phyloP scores from a whole-genome alignment of 164 flowering plant species.

The Liriodendron chinense region DNA sequence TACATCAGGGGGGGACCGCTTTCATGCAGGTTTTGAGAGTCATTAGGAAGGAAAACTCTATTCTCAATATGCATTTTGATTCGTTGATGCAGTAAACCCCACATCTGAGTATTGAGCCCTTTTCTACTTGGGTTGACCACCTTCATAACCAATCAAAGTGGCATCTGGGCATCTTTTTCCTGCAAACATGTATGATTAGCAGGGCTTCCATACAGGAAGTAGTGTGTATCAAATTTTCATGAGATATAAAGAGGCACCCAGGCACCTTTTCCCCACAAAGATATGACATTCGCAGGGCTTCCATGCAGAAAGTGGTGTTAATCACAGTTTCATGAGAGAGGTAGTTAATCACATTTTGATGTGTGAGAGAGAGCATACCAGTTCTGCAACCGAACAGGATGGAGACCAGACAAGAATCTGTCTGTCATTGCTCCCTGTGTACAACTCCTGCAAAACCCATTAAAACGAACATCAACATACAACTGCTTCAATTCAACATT shows the following conservation, averaged over 20 bases:
- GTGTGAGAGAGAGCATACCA: constrained; percentile 37
- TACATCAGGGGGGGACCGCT: too few relatives aligned
- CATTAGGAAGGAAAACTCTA: too few relatives aligned
- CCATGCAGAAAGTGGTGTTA: background rate
- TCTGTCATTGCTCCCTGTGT: constrained; percentile 88
- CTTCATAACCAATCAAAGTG: background rate
- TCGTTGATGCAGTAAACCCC: background rate
- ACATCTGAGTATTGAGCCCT: too few relatives aligned
- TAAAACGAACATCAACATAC: background rate
- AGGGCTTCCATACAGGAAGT: too few relatives aligned
- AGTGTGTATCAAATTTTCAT: too few relatives aligned
- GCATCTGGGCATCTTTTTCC: background rate
- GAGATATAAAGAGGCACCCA: too few relatives aligned
- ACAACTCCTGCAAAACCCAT: constrained; percentile 60
- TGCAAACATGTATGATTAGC: background rate
- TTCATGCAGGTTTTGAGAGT: too few relatives aligned
- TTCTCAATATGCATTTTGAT: background rate
- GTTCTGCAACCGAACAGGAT: constrained; percentile 36
- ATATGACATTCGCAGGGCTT: too few relatives aligned
- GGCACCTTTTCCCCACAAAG: too few relatives aligned
- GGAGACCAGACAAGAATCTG: constrained; percentile 97
- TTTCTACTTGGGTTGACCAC: too few relatives aligned
- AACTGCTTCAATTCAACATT: background rate
- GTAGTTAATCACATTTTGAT: background rate
- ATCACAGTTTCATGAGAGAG: background rate